Conservation (phyloP, 257 asterid genomes). For the Henckelia pumila region DNA sequence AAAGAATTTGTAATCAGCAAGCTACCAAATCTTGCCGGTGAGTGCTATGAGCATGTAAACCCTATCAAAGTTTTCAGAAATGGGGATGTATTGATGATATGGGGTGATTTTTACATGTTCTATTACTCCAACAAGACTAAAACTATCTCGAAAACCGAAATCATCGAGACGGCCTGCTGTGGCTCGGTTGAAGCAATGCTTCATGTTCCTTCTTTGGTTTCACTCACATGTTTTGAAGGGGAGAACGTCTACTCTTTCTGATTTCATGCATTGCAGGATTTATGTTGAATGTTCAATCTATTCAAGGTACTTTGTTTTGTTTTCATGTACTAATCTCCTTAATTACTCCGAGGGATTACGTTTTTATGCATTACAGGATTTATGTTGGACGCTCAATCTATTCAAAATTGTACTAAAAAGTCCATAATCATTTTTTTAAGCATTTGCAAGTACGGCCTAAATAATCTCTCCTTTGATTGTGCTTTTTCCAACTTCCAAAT, state of each 20-base stretch:
- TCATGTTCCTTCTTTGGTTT: background rate
- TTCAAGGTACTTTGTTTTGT: too few species aligned
- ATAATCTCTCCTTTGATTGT: background rate
- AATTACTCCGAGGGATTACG: too few species aligned
- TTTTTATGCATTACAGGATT: too few species aligned
- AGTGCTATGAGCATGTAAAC: constrained; percentile 1
- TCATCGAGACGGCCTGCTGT: constrained; percentile 4
- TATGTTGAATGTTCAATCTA: too few species aligned
- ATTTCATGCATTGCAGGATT: background rate
- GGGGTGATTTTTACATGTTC: constrained; percentile 31
- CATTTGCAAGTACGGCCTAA: too few species aligned
- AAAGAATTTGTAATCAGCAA: constrained; percentile 31
- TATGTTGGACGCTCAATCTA: too few species aligned
- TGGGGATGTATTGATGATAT: constrained; percentile 39
- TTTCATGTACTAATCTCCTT: too few species aligned
- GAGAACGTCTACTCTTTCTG: constrained; percentile 17
- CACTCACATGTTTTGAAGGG: background rate
- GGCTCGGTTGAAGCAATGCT: background rate
- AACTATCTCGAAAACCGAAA: constrained; percentile 4
- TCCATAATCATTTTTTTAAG: too few species aligned
- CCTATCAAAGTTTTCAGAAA: constrained; percentile 33
- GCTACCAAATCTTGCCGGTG: constrained; percentile 16
- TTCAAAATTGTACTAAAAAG: too few species aligned
- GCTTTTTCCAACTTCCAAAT: background rate
- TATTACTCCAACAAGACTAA: constrained; percentile 24